A percentile compares a stretch with the other conserved stretches of the same genome.
Conservation (phyloP, 2,329 filamentous ascomycete species). For the Arthrobotrys sphaeroides region DNA sequence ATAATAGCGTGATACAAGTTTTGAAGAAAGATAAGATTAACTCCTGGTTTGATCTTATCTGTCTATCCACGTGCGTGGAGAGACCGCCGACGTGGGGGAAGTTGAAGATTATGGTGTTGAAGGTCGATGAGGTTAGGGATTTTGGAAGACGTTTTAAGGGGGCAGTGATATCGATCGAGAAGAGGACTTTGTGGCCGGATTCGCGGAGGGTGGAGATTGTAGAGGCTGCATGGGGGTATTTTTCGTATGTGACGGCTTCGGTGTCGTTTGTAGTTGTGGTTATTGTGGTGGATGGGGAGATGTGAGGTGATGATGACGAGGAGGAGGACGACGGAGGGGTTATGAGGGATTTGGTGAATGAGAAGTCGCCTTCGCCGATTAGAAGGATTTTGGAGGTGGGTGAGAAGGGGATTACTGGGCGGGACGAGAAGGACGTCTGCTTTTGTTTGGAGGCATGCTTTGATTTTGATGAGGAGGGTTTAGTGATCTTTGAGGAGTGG, state of each 20-base stretch:
- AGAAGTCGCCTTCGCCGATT: conserved; percentile 82
- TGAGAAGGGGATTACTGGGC: conserved; percentile 69
- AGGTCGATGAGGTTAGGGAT: conserved; percentile 61
- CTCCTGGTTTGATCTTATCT: conserved; percentile 86
- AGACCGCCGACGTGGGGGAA: conserved; percentile 96
- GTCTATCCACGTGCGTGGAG: conserved; percentile 89
- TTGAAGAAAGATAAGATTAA: conserved; percentile 31
- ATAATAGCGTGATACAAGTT: conserved; percentile 16
- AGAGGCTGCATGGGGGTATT: conserved; percentile 75
- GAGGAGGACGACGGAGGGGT: no score
- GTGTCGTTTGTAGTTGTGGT: conserved; percentile 72
- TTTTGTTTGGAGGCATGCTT: conserved; percentile 12
- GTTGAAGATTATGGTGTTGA: conserved; percentile 89
- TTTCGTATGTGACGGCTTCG: conserved; percentile 69
- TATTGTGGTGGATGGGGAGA: conserved; percentile 61
- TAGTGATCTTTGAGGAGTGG: conserved; percentile 35
- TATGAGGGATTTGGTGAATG: conserved; percentile 73
- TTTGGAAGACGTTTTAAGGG: conserved; percentile 62
- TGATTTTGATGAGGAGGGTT: not conserved
- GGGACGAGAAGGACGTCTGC: not conserved
- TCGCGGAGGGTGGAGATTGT: conserved; percentile 7
- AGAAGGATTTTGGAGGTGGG: conserved; percentile 75
- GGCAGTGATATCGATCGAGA: conserved; percentile 50
- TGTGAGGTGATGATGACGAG: not conserved
- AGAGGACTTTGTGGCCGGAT: conserved; percentile 32